These are phyloP conservation scores for Candida ovalis DNA, from an alignment of 805 yeast genomes.

Conservation along the genomic window DNA sequence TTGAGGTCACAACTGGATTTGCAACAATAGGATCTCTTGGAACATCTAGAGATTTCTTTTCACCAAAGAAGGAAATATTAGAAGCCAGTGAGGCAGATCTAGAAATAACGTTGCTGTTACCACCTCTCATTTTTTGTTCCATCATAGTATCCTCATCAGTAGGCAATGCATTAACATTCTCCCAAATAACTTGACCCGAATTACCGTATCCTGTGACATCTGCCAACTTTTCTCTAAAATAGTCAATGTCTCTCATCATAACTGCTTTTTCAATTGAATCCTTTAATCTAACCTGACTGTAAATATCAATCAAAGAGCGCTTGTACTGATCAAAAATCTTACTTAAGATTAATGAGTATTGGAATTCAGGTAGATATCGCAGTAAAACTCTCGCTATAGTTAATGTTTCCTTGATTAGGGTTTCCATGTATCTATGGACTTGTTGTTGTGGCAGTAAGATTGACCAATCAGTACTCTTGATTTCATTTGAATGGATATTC, in stretches of 20 bases:
- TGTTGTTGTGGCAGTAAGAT: constrained; percentile 39
- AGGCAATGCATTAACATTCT: constrained; percentile 48
- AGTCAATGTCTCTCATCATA: constrained; percentile 57
- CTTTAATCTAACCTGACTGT: constrained; percentile 43
- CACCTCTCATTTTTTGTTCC: constrained; percentile 42
- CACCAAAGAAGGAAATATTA: neutral
- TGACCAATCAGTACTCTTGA: constrained; percentile 49
- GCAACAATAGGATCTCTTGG: neutral
- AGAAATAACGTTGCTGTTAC: neutral
- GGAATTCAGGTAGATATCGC: constrained; percentile 51
- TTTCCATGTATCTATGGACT: constrained; percentile 62
- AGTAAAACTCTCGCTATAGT: constrained; percentile 58
- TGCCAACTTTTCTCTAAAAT: constrained; percentile 56
- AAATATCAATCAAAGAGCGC: constrained; percentile 48
- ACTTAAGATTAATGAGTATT: constrained; percentile 42
- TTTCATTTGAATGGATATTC: constrained; percentile 43
- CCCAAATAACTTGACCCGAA: constrained; percentile 61
- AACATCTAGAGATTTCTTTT: neutral
- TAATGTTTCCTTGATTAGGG: constrained; percentile 60
- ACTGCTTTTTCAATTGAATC: constrained; percentile 52
- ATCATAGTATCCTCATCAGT: constrained; percentile 46
- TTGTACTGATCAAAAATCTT: constrained; percentile 58
- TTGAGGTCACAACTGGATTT: neutral
- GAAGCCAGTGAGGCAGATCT: neutral
- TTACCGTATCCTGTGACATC: constrained; percentile 58